Evolutionary conservation across 2,329 filamentous ascomycete species (phyloP).

Genomic region (Septoria petroselini): DNA sequence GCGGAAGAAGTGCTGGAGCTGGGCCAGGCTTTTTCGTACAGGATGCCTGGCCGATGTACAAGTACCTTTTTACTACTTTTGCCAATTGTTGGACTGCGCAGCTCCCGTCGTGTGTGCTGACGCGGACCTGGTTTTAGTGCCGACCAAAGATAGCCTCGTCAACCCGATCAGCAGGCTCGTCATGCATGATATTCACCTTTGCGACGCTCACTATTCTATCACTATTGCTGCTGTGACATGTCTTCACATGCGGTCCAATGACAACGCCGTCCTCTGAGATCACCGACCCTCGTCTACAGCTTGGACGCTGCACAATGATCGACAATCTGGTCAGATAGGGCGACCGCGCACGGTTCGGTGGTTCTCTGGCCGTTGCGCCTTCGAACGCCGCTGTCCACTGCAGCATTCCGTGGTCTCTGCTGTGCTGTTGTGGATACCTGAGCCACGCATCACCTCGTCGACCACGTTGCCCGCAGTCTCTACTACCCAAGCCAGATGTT

Average conservation of each 20-base stretch:
- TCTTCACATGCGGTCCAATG: no score
- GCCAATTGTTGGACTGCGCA: no score
- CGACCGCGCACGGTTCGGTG: not conserved
- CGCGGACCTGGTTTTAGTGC: no score
- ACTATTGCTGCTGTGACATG: no score
- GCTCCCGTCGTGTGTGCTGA: no score
- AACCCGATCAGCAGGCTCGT: no score
- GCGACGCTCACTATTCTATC: no score
- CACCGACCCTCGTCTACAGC: not conserved
- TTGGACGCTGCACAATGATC: not conserved
- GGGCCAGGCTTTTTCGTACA: not conserved
- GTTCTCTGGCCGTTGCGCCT: not conserved
- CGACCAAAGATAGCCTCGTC: no score
- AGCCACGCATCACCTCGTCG: not conserved
- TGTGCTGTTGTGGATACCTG: not conserved
- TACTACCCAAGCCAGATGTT: no score
- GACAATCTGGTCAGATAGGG: not conserved
- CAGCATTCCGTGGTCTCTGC: conserved; percentile 1
- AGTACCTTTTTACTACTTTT: not conserved
- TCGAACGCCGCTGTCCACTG: not conserved
- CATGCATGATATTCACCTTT: no score
- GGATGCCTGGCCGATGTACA: not conserved
- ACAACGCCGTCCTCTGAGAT: no score
- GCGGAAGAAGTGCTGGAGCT: not conserved
- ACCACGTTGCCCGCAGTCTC: no score